These are phyloP conservation scores for Echinosophora koreensis DNA, from an alignment of 306 rosid genomes.

Conservation along the genomic window DNA sequence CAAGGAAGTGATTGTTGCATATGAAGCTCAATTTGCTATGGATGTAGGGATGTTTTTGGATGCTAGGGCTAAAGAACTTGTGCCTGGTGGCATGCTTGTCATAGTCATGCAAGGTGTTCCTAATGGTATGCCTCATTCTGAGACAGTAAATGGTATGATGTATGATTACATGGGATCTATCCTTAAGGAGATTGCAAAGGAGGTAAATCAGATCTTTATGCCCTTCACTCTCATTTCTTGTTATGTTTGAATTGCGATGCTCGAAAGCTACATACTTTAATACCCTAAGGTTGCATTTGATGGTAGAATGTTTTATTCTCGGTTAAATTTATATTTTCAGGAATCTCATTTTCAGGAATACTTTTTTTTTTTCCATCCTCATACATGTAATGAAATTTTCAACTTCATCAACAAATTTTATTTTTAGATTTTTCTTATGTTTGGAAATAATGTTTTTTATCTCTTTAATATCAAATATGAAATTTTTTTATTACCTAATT, in stretches of 20 bases:
- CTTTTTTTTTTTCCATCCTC: too few species aligned
- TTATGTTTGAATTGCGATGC: background rate
- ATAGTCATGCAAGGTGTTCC: slow-evolving; percentile 49
- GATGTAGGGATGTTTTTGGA: slow-evolving; percentile 49
- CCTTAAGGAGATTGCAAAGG: slow-evolving; percentile 57
- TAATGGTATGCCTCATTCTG: slow-evolving; percentile 40
- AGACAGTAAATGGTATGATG: slow-evolving; percentile 31
- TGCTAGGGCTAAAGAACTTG: slow-evolving; percentile 59
- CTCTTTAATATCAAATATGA: too few species aligned
- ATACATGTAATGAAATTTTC: too few species aligned
- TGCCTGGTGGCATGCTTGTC: slow-evolving; percentile 57
- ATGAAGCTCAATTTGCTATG: slow-evolving; percentile 46
- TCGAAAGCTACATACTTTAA: background rate
- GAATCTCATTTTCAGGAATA: too few species aligned
- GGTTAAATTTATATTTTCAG: too few species aligned
- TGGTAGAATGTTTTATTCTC: too few species aligned
- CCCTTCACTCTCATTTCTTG: background rate
- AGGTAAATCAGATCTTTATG: slow-evolving; percentile 44
- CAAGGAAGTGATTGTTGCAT: slow-evolving; percentile 48
- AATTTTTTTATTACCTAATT: too few species aligned
- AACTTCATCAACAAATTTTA: too few species aligned
- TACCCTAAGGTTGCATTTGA: too few species aligned
- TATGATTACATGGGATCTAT: slow-evolving; percentile 46
- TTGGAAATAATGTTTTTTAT: too few species aligned
- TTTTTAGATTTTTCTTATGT: too few species aligned